A percentile compares a stretch with the other conserved stretches of the same genome.
These are phyloP conservation scores for Microbotryomycetes sp. DNA, from an alignment of 1,284 basidiomycete species.

Conservation along the genomic window DNA sequence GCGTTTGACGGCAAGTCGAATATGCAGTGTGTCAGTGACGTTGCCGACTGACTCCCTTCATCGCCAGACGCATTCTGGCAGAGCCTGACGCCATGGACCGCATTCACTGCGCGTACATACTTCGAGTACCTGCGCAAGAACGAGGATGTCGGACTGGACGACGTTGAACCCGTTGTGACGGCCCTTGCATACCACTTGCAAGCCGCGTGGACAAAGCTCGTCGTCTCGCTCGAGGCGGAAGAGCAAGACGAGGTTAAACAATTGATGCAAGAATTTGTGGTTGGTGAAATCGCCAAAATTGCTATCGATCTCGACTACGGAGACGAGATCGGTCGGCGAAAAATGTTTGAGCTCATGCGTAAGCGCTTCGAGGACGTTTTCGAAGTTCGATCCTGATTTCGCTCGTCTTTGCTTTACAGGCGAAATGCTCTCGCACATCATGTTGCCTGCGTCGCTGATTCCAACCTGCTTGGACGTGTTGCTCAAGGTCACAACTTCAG, in stretches of 20 bases:
- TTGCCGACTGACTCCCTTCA: neutral
- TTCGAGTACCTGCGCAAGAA: constrained; percentile 59
- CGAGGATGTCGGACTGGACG: constrained; percentile 63
- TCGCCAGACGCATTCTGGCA: constrained; percentile 65
- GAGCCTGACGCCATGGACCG: constrained; percentile 66
- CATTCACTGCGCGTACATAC: constrained; percentile 76
- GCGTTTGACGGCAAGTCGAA: constrained; percentile 57
- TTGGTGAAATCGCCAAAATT: constrained; percentile 72
- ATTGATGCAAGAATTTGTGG: constrained; percentile 62
- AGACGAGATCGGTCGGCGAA: constrained; percentile 88
- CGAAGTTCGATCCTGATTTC: neutral
- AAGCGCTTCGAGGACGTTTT: constrained; percentile 43
- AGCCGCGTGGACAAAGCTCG: constrained; percentile 35
- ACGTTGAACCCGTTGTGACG: constrained; percentile 77
- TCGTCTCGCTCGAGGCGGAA: constrained; percentile 42
- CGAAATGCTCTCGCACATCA: constrained; percentile 77
- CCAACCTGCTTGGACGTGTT: constrained; percentile 79
- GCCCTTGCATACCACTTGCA: constrained; percentile 81
- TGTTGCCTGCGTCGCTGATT: constrained; percentile 70
- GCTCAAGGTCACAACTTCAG: constrained; percentile 70
- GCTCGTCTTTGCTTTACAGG: constrained; percentile 43
- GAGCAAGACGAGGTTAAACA: constrained; percentile 51
- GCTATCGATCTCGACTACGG: constrained; percentile 81
- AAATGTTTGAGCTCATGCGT: constrained; percentile 83
- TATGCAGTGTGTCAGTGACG: neutral